Evolutionary conservation across 2,329 filamentous ascomycete genomes (phyloP).

Genomic region (Aureobasidium pullulans): DNA sequence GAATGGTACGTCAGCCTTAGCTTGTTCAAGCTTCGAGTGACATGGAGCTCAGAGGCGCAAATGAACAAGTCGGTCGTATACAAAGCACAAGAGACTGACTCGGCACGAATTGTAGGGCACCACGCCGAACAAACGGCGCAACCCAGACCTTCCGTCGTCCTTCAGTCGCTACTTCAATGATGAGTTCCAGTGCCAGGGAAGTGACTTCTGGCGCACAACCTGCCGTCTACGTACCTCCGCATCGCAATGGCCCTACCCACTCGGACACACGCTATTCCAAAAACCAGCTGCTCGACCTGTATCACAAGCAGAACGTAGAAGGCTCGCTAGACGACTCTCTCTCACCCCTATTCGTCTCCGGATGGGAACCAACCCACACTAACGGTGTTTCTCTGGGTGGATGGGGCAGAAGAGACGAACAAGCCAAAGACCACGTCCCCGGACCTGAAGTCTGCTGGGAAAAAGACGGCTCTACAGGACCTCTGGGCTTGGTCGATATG

Average conservation of each 20-base stretch:
- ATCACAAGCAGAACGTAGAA: constrained; percentile 51
- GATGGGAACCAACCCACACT: constrained; percentile 69
- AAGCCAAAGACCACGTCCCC: constrained; percentile 58
- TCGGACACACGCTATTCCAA: constrained; percentile 61
- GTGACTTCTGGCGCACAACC: constrained; percentile 21
- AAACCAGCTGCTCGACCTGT: constrained; percentile 72
- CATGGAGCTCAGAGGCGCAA: constrained; percentile 12
- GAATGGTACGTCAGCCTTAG: constrained; percentile 37
- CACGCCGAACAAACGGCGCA: constrained; percentile 55
- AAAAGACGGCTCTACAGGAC: constrained; percentile 57
- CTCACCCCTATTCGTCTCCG: constrained; percentile 61
- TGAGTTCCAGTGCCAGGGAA: constrained; percentile 33
- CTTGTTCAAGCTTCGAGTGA: not conserved
- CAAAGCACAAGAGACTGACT: constrained; percentile 5
- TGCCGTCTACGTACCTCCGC: constrained; percentile 52
- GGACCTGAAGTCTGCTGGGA: constrained; percentile 96
- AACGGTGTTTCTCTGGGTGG: constrained; percentile 52
- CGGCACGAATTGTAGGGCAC: constrained; percentile 38
- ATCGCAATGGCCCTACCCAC: constrained; percentile 50
- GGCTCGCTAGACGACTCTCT: constrained; percentile 58
- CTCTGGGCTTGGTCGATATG: constrained; percentile 68
- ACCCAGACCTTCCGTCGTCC: constrained; percentile 61
- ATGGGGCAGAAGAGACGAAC: constrained; percentile 71
- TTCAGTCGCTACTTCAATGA: constrained; percentile 49
- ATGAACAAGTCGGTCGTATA: not conserved